phyloP scores from a whole-genome alignment of 345 rosid genomes.

The Aegle marmelos region DNA sequence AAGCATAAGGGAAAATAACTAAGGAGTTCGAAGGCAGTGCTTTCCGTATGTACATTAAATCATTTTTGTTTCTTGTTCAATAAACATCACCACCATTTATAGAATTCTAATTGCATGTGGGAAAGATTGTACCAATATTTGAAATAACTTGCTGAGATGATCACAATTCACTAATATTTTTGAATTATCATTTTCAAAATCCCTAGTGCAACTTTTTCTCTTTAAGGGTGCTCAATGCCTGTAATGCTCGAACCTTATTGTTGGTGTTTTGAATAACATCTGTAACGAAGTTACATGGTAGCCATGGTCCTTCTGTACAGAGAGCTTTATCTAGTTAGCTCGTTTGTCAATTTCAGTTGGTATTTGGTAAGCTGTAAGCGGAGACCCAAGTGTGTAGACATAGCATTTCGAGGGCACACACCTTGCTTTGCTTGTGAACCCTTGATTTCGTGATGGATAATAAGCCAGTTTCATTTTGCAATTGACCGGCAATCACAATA shows the following conservation, averaged over 20 bases:
- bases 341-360: background rate
- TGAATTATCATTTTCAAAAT: background rate
- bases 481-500: background rate
- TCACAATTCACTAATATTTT: background rate
- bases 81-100: background rate
- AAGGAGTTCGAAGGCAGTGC: background rate
- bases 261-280: background rate
- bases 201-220: background rate
- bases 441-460: too few relatives aligned
- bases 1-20: background rate
- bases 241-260: background rate
- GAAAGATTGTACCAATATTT: too few relatives aligned
- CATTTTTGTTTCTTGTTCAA: background rate
- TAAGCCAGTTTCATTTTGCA: background rate
- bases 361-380: background rate
- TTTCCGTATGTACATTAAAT: background rate
- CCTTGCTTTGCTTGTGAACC: background rate
- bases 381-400: background rate
- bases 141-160: slow-evolving; percentile 3
- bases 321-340: background rate
- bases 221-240: background rate
- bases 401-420: background rate
- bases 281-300: background rate
- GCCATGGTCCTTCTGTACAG: background rate
- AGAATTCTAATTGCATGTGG: background rate